These are phyloP conservation scores for Luzula sylvatica DNA, from an alignment of 176 grass and related monocot genomes.

Conservation along the genomic window DNA sequence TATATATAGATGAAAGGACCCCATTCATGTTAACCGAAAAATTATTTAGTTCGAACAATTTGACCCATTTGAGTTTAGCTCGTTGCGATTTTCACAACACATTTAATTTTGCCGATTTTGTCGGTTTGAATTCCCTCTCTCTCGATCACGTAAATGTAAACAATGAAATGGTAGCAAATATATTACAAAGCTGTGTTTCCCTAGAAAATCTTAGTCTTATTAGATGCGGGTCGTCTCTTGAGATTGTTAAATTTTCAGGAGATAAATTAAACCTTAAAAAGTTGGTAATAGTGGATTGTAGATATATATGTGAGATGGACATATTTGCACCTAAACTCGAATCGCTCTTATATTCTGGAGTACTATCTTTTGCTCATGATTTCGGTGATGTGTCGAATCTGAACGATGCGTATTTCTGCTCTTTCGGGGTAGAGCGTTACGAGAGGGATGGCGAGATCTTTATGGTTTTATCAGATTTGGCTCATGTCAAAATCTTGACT, in stretches of 20 bases:
- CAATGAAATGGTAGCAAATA: background rate
- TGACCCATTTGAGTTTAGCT: slow-evolving; percentile 24
- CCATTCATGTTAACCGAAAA: slow-evolving; percentile 13
- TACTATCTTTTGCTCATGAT: background rate
- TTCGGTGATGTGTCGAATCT: slow-evolving; percentile 13
- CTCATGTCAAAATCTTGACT: slow-evolving; percentile 26
- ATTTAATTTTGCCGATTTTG: background rate
- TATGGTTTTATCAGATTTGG: slow-evolving; percentile 4
- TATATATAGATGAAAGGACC: background rate
- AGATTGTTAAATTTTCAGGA: slow-evolving; percentile 13
- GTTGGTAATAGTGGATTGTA: slow-evolving; percentile 25
- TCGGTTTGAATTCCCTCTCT: slow-evolving; percentile 21
- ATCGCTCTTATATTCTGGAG: slow-evolving; percentile 31
- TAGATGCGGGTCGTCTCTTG: slow-evolving; percentile 18
- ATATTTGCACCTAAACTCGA: slow-evolving; percentile 28
- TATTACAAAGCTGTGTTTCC: slow-evolving; percentile 9
- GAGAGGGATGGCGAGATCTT: background rate
- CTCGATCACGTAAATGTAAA: slow-evolving; percentile 25
- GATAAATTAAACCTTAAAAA: slow-evolving; percentile 17
- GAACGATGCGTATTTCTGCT: slow-evolving; percentile 28
- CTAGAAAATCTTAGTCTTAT: slow-evolving; percentile 38
- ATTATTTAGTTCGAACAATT: slow-evolving; percentile 18
- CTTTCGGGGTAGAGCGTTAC: background rate
- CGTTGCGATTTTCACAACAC: slow-evolving; percentile 23
- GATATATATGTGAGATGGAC: background rate